Base-by-base conservation (phyloP, 768 basidiomycete genomes). In the Termitomyces sp. region DNA sequence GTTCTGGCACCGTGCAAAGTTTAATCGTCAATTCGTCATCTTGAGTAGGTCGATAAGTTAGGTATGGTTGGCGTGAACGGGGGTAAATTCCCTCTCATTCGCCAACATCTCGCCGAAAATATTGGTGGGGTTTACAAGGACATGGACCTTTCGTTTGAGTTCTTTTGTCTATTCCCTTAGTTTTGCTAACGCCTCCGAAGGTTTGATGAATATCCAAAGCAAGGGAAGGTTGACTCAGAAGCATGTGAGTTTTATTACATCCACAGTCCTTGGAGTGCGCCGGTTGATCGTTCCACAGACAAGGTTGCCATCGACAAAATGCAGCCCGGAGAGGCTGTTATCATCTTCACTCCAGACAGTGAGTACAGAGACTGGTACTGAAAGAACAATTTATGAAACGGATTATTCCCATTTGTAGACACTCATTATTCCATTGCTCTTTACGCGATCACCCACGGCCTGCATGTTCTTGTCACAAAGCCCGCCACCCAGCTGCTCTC, bases 261-360 rank as follows among this genome's bases (percentile, higher is more conserved):
- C 47, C 46, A 31, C 9, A 27, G 15, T 36, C 13, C 6, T 36
- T 12, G 34, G 31, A 18, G 12, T 37, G 22, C 31, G 49, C 59
- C 54, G 49, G 51, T 18, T 9, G 34, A 46, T 41, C 33, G 61
- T 55, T n/a, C 1, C 57, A n/a, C 66, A 93, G 92, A 93, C 75
- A 93, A 90, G 70, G 72, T 70, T 16, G 92, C 93, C 41, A 93
- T 96, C 55, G 84, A 91, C 71, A 78, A 81, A 55, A 76, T 95
- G 67, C 80, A 82, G 12, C 81, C 89, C 9, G 93, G 94, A 24
- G 89, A 93, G 63, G 93, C 93, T n/a, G 87, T 92, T 51, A 88
- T 95, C 66, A 87, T 96, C 62, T 96, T 96, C 72, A 96, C 94
- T 3, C 95, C 94, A 4, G 94, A 95, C 69, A 88, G 91, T 88